A percentile compares a stretch with the other conserved stretches of the same genome.
Evolutionary conservation across 352 stramenopile genomes (phyloP).

Genomic region (Phytophthora multivora): DNA sequence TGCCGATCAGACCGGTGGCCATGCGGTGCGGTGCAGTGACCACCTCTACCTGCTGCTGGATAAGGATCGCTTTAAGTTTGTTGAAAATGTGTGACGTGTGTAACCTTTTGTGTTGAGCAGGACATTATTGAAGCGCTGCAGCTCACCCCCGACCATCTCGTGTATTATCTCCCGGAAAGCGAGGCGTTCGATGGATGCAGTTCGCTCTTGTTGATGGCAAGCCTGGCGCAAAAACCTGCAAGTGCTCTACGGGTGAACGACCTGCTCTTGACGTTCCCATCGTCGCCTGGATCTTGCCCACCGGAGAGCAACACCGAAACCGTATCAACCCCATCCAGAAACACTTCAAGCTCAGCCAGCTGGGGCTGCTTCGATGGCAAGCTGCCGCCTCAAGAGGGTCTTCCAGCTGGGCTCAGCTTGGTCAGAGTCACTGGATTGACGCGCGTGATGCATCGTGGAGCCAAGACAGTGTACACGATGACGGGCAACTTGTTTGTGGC

Average conservation of each 20-base stretch:
- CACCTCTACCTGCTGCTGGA: slow-evolving; percentile 18
- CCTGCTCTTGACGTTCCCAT: slow-evolving; percentile 43
- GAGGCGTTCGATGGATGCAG: not conserved
- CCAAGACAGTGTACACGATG: slow-evolving; percentile 69
- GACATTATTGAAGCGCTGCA: slow-evolving; percentile 33
- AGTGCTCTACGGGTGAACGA: slow-evolving; percentile 52
- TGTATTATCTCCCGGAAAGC: slow-evolving; percentile 38
- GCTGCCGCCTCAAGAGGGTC: not conserved
- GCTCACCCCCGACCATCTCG: slow-evolving; percentile 55
- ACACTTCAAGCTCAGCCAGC: slow-evolving; percentile 11
- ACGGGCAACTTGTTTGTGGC: slow-evolving; percentile 73
- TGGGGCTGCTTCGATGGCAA: slow-evolving; percentile 5
- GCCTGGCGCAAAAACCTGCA: slow-evolving; percentile 50
- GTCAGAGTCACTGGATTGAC: slow-evolving; percentile 37
- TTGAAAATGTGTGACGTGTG: slow-evolving; percentile 27
- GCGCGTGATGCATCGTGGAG: slow-evolving; percentile 27
- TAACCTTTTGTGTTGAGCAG: slow-evolving; percentile 28
- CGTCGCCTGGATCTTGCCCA: slow-evolving; percentile 9
- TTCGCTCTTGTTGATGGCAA: slow-evolving; percentile 10
- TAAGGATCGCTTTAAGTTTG: slow-evolving; percentile 14
- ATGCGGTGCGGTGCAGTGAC: slow-evolving; percentile 12
- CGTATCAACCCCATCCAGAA: slow-evolving; percentile 19
- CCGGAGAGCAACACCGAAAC: slow-evolving; percentile 27
- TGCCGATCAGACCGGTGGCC: slow-evolving; percentile 30
- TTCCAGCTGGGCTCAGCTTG: slow-evolving; percentile 9